Conservation (phyloP, 2,329 filamentous ascomycete genomes). For the Lecanoromycetidae sp. region DNA sequence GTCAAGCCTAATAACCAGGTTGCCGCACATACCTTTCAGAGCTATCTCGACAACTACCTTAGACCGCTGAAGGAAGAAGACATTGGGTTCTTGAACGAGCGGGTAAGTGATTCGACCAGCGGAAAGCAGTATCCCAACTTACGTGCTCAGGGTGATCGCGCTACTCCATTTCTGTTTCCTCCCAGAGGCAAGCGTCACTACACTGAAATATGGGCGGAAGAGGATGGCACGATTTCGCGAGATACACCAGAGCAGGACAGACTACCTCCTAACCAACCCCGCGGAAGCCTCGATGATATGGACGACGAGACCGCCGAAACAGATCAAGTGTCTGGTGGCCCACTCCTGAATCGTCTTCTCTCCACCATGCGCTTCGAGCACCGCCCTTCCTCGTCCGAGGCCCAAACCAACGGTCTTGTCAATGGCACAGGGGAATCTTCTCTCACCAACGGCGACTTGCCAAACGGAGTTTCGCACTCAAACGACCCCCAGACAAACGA, state of each 20-base stretch:
- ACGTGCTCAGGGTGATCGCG: slow-evolving; percentile 52
- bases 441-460: slow-evolving; percentile 30
- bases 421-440: slow-evolving; percentile 35
- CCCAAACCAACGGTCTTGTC: slow-evolving; percentile 44
- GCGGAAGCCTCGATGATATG: slow-evolving; percentile 76
- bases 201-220: slow-evolving; percentile 82
- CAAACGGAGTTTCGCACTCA: slow-evolving; percentile 22
- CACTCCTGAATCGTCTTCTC: slow-evolving; percentile 69
- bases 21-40: slow-evolving; percentile 82
- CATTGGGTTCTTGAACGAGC: slow-evolving; percentile 79
- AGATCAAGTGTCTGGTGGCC: slow-evolving; percentile 78
- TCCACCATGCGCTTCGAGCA: slow-evolving; percentile 68
- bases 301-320: slow-evolving; percentile 77
- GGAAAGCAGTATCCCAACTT: not conserved
- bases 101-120: slow-evolving; percentile 35
- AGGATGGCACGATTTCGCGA: slow-evolving; percentile 68
- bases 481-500: slow-evolving; percentile 9
- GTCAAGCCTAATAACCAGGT: slow-evolving; percentile 91
- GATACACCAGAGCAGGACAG: slow-evolving; percentile 50
- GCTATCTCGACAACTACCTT: slow-evolving; percentile 85
- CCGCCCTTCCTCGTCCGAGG: slow-evolving; percentile 39
- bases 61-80: slow-evolving; percentile 85
- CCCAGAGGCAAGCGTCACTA: slow-evolving; percentile 76
- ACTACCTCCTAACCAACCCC: slow-evolving; percentile 65
- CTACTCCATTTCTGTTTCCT: slow-evolving; percentile 74